Evolutionary conservation across 148 eudicot genomes (phyloP), one percentile per base, ranked within the genome.

Genomic region (Vaccinium darrowii): DNA sequence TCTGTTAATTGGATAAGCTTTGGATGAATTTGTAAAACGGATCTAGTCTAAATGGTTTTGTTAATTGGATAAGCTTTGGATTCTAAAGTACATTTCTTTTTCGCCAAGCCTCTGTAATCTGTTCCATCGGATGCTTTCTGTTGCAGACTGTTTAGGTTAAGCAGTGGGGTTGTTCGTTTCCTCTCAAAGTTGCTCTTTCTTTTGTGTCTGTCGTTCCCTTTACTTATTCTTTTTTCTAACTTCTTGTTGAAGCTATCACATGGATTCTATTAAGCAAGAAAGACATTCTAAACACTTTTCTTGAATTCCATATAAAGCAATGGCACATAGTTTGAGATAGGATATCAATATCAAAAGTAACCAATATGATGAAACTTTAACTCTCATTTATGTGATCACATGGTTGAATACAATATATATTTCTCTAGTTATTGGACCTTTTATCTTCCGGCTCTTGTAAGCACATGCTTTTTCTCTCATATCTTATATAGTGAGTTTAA

Each of bases 171-270:
- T 82, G 82, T 83, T 87, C 85, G 75, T 87, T 89, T 85, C 85
- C 47, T 87, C 86, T 87, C 85, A 83, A 80, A 86, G 84, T 84
- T 74, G 16, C 60, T 62, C 79, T 87, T 85, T 80, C 18, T 53
- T 75, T 83, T 51, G n/a, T 30, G 33, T 88, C 27, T 71, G 76
- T 74, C 83, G 85, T 74, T 65, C 85, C 76, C 71, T 80, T 79
- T 77, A 51, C 83, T 76, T 58, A 33, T 85, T 71, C 81, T 76
- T 33, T 74, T 60, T 69, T 54, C 11, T 60, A 57, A 76, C 88
- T 88, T 82, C 77, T 49, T 14, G 84, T 85, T 89, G 90, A 86
- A 87, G 91, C 88, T 86, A 87, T 88, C 89, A 85, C 88, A 69
- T 86, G 87, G 87, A 58, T 87, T 84, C 84, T 82, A 36, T 75